Base-by-base conservation (phyloP, 441 rosid genomes). In the Populus trichocarpa region DNA sequence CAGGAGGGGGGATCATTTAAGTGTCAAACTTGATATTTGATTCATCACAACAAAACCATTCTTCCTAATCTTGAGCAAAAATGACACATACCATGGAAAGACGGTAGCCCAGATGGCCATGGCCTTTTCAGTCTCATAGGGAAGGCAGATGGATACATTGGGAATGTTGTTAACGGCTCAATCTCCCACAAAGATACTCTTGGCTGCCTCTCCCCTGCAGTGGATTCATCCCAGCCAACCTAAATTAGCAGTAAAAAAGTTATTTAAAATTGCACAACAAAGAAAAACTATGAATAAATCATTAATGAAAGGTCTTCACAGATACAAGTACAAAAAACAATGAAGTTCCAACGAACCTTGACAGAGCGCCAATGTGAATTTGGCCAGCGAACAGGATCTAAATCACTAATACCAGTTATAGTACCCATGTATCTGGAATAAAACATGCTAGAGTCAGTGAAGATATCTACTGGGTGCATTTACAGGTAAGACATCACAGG, bases 141-240 rank as follows among this genome's bases (percentile, higher is more conserved):
- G 80, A 92, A 92, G 22, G 86, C 87, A 67, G 97, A 89, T 53
- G 97, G 87, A 81, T 92, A 92, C 91, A 92, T 90, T 2, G 95
- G 97, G 73, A 90, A 92, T 12, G 97, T 92, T 69, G 97, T 88
- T 35, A 92, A 86, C 50, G 95, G 97, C 81, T 92, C 97, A 81
- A 92, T 90, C 86, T 92, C 97, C 97, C 95, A 92, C 76, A 92
- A 75, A 20, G 95, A 92, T 57, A 88, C 97, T 76, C 97, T 87
- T 23, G 92, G 91, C 82, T 90, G 95, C 81, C 92, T 89, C 84
- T 92, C 93, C 32, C 93, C 95, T 8, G 97, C 93, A 0, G 93
- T 90, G 32, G 97, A 92, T 82, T 92, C 97, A 82, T 92, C 97
- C 97, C 97, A 92, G n/a, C 95, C 97, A 57, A 92, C 97, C 97